Evolutionary conservation across 2,329 filamentous ascomycete genomes (phyloP).

Genomic region (Penicillium sp.): DNA sequence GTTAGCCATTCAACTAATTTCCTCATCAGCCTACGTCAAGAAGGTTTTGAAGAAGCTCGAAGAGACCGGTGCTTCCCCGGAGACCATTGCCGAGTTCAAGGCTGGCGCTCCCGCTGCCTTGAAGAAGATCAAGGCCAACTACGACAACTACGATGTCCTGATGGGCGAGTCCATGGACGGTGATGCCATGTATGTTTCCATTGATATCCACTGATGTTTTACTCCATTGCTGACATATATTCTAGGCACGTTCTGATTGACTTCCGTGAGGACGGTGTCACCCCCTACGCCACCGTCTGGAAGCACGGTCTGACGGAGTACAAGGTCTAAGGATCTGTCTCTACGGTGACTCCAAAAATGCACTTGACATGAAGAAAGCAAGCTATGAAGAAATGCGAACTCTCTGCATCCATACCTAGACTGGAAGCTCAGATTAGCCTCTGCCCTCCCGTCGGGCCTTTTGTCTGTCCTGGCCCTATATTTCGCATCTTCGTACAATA

Average conservation of each 20-base stretch:
- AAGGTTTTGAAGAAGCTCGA: conserved; percentile 67
- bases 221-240: background rate
- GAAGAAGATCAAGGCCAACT: conserved; percentile 81
- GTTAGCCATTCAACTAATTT: background rate
- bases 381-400: conserved; percentile 20
- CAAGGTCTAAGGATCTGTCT: conserved; percentile 68
- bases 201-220: background rate
- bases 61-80: conserved; percentile 53
- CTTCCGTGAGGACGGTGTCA: conserved; percentile 94
- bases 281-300: conserved; percentile 86
- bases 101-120: conserved; percentile 65
- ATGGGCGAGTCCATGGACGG: conserved; percentile 88
- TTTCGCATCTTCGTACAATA: conserved; percentile 28
- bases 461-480: conserved; percentile 21
- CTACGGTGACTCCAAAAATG: conserved; percentile 14
- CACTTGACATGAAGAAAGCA: conserved; percentile 24
- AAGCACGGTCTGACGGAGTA: conserved; percentile 84
- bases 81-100: conserved; percentile 73
- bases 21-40: conserved; percentile 76
- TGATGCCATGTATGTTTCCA: conserved; percentile 74
- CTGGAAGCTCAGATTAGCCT: conserved; percentile 11
- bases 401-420: conserved; percentile 11
- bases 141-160: conserved; percentile 95
- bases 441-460: conserved; percentile 14
- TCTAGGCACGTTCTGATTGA: conserved; percentile 81